Percentiles rank a stretch among this genome's conserved stretches.
phyloP scores from a whole-genome alignment of 305 asterid genomes.

The Withania somnifera region DNA sequence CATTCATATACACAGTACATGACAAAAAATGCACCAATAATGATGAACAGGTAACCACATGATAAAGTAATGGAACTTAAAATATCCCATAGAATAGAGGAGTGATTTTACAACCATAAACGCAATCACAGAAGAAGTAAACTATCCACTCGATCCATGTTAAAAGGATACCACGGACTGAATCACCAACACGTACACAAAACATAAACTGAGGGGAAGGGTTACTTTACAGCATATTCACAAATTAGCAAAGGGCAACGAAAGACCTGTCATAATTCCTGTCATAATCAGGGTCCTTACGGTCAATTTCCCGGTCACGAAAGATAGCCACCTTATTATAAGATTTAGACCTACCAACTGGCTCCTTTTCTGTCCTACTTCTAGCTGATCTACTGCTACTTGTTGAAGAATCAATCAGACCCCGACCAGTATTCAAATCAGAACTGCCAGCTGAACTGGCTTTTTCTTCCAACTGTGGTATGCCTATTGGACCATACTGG shows the following conservation, averaged over 20 bases:
- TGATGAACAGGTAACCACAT: background rate
- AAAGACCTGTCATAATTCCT: constrained; percentile 84
- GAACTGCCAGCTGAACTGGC: constrained; percentile 27
- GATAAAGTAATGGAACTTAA: background rate
- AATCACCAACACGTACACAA: background rate
- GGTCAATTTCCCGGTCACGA: constrained; percentile 88
- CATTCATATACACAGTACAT: background rate
- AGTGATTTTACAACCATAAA: background rate
- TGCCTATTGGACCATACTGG: constrained; percentile 44
- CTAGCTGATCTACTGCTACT: constrained; percentile 68
- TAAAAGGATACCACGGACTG: background rate
- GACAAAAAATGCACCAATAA: background rate
- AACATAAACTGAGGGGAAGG: background rate
- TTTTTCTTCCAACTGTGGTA: constrained; percentile 49
- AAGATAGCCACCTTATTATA: constrained; percentile 83
- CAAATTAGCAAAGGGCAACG: background rate
- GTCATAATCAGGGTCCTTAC: constrained; percentile 94
- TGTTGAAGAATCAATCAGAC: constrained; percentile 51
- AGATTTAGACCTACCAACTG: constrained; percentile 50
- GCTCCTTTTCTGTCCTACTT: constrained; percentile 71
- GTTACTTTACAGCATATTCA: background rate
- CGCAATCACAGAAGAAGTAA: background rate
- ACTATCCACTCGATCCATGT: background rate
- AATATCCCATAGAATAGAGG: background rate
- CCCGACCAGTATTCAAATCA: constrained; percentile 43